Percentiles rank a stretch among this genome's conserved stretches.
phyloP scores from a whole-genome alignment of 148 eudicot genomes.

The Hydrangea macrophylla region DNA sequence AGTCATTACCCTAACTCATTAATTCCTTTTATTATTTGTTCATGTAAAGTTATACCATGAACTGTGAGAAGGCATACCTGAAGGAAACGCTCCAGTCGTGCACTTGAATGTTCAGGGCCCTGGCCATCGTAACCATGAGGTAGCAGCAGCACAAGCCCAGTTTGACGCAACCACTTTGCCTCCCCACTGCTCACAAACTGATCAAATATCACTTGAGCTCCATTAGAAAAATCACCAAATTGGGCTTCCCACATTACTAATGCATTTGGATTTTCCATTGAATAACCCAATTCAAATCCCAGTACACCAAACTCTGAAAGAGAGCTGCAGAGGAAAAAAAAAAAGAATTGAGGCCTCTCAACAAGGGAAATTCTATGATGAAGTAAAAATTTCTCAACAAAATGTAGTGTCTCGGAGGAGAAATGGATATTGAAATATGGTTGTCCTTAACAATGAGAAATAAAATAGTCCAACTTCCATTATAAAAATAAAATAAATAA shows the following conservation, averaged over 20 bases:
- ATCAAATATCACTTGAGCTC: constrained; percentile 93
- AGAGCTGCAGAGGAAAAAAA: constrained; percentile 63
- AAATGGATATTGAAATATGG: not conserved
- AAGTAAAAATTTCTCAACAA: not conserved
- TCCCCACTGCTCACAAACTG: constrained; percentile 97
- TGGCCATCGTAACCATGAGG: constrained; percentile 99
- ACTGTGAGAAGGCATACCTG: constrained; percentile 48
- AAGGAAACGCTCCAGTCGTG: constrained; percentile 90
- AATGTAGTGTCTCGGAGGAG: not conserved
- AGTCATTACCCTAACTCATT: no score
- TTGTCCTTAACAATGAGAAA: not conserved
- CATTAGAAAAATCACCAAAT: constrained; percentile 94
- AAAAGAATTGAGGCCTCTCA: not conserved
- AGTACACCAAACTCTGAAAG: constrained; percentile 95
- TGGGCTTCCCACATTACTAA: constrained; percentile 98
- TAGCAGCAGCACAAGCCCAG: constrained; percentile 79
- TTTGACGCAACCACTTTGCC: constrained; percentile 90
- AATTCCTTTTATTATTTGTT: no score
- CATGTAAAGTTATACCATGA: no score
- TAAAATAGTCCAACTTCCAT: not conserved
- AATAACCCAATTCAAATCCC: constrained; percentile 96
- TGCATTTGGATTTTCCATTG: constrained; percentile 97
- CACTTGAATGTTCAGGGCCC: constrained; percentile 99
- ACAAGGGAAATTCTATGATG: not conserved
- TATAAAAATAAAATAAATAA: no score